These are phyloP conservation scores for Davidsoniella neocaledoniae DNA, from an alignment of 2,329 filamentous ascomycete genomes.

Conservation along the genomic window DNA sequence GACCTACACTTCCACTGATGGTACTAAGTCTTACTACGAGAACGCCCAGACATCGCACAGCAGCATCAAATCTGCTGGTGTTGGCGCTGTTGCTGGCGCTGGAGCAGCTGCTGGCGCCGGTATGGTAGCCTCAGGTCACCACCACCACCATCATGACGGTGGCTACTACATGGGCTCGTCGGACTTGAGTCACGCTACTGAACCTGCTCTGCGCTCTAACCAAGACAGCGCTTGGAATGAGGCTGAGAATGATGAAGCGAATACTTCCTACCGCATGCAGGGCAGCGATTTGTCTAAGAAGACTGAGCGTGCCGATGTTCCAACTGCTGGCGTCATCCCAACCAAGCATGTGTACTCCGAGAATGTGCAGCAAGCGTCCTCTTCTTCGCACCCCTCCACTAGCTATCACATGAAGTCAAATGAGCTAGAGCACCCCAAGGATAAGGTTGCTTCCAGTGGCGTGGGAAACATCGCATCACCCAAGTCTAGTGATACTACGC, in stretches of 20 bases:
- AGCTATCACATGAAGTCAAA: constrained; percentile 7
- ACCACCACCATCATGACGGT: constrained; percentile 1
- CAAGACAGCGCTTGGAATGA: background rate
- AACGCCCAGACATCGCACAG: background rate
- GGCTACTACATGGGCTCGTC: constrained; percentile 1
- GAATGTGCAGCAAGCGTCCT: background rate
- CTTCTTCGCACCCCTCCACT: background rate
- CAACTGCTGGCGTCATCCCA: background rate
- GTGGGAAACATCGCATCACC: background rate
- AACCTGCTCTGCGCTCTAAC: constrained; percentile 4
- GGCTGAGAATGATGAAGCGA: background rate
- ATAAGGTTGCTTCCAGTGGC: background rate
- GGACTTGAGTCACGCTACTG: constrained; percentile 1
- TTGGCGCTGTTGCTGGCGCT: background rate
- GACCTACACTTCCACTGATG: background rate
- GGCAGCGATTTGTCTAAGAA: constrained; percentile 1
- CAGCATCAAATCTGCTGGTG: background rate
- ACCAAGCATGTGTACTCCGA: constrained; percentile 1
- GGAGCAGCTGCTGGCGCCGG: background rate
- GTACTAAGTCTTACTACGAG: constrained; percentile 6
- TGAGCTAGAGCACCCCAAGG: constrained; percentile 6
- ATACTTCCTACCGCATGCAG: constrained; percentile 8
- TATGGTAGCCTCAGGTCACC: constrained; percentile 3
- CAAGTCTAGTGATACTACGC: no score
- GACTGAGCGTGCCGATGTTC: constrained; percentile 2